Conservation (phyloP, 2,329 filamentous ascomycete genomes). For the Penicillium rolfsii region DNA sequence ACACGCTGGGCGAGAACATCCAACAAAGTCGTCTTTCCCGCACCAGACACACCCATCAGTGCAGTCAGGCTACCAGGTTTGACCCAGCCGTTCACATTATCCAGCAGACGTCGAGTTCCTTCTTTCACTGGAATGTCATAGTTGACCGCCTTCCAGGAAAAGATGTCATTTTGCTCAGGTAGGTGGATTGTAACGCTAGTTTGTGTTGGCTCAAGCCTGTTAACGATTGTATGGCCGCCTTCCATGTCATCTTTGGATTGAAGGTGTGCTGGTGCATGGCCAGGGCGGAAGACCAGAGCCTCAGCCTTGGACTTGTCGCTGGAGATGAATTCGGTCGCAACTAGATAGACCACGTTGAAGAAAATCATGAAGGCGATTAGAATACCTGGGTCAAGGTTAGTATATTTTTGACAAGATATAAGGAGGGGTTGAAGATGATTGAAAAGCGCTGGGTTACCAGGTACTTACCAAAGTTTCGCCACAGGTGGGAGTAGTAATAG, state of each 20-base stretch:
- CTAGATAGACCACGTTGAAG: constrained; percentile 62
- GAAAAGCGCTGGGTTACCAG: too few species aligned
- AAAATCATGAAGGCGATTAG: constrained; percentile 64
- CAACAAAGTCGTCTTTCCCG: constrained; percentile 63
- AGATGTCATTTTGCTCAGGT: constrained; percentile 22
- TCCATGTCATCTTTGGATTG: constrained; percentile 16
- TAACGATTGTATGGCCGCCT: constrained; percentile 6
- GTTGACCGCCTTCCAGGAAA: constrained; percentile 58
- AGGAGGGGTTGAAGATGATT: background rate
- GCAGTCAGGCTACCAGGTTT: constrained; percentile 58
- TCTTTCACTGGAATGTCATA: constrained; percentile 67
- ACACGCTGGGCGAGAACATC: constrained; percentile 61
- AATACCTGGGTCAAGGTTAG: constrained; percentile 46
- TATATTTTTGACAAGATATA: background rate
- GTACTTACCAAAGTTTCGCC: constrained; percentile 64
- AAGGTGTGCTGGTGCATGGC: constrained; percentile 36
- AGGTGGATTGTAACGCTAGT: constrained; percentile 22
- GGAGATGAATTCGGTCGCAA: constrained; percentile 44
- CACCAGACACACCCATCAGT: constrained; percentile 64
- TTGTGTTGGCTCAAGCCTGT: constrained; percentile 17
- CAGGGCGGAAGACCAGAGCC: constrained; percentile 71
- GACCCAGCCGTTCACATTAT: constrained; percentile 57
- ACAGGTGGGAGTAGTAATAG: constrained; percentile 63
- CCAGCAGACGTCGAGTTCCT: constrained; percentile 27
- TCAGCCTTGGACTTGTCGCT: constrained; percentile 74